These are phyloP conservation scores for Sphagnum contortum DNA, from an alignment of 225 moss, liverwort and hornwort genomes.

Conservation along the genomic window DNA sequence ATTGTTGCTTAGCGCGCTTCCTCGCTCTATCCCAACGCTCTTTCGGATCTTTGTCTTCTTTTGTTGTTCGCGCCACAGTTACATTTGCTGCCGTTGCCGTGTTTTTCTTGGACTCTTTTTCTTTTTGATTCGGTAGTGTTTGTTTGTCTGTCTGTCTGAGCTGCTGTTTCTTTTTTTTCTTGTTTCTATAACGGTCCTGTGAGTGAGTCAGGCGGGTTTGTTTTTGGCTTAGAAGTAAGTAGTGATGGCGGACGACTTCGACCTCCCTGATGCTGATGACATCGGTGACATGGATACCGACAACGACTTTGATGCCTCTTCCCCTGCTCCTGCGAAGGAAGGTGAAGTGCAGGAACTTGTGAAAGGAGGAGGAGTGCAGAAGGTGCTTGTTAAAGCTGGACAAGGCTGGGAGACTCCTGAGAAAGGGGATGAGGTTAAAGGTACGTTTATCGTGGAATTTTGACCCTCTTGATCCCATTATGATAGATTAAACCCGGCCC, in stretches of 20 bases:
- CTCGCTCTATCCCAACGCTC: too few relatives aligned
- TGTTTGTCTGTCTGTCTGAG: too few relatives aligned
- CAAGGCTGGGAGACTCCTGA: slow-evolving; percentile 83
- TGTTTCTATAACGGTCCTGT: too few relatives aligned
- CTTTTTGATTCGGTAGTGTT: too few relatives aligned
- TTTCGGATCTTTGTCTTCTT: too few relatives aligned
- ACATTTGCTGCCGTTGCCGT: too few relatives aligned
- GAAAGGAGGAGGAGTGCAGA: slow-evolving; percentile 77
- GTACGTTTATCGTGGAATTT: slow-evolving; percentile 14
- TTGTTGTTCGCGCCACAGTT: too few relatives aligned
- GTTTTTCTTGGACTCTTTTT: too few relatives aligned
- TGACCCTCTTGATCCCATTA: neutral
- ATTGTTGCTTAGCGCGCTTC: too few relatives aligned
- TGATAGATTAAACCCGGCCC: neutral
- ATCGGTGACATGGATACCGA: slow-evolving; percentile 57
- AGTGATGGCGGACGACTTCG: slow-evolving; percentile 65
- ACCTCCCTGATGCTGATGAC: slow-evolving; percentile 67
- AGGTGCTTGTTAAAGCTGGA: slow-evolving; percentile 58
- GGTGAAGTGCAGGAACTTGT: slow-evolving; percentile 75
- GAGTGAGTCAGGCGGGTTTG: too few relatives aligned
- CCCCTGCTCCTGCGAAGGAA: slow-evolving; percentile 25
- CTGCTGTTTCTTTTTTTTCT: too few relatives aligned
- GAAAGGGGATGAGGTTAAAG: slow-evolving; percentile 90
- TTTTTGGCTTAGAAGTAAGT: too few relatives aligned
- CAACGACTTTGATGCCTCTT: slow-evolving; percentile 27